phyloP scores from a whole-genome alignment of 257 asterid species.

The Knoxia roxburghii region DNA sequence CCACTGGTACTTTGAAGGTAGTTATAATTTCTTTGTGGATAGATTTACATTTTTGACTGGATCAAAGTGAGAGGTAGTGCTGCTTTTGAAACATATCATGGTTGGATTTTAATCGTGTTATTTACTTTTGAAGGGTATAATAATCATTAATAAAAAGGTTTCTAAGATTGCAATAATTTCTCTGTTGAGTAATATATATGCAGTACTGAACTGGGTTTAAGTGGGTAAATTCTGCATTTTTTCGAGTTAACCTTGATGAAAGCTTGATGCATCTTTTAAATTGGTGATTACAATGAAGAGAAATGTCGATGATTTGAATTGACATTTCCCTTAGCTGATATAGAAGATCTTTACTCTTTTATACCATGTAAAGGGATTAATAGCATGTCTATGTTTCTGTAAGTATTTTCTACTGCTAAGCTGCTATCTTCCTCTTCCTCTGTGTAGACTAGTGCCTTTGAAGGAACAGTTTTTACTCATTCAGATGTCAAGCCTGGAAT shows the following conservation, averaged over 20 bases:
- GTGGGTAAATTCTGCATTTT: neutral
- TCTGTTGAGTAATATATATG: neutral
- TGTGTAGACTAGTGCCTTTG: slow-evolving; percentile 82
- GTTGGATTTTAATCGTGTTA: neutral
- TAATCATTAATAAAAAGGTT: neutral
- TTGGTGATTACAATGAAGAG: neutral
- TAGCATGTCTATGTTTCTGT: slow-evolving; percentile 6
- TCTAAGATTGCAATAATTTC: neutral
- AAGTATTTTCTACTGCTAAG: neutral
- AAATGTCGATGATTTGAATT: neutral
- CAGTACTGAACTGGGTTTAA: neutral
- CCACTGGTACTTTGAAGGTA: slow-evolving; percentile 81
- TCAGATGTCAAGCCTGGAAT: slow-evolving; percentile 97
- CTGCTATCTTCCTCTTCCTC: slow-evolving; percentile 13
- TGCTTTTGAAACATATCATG: neutral
- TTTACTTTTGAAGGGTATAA: neutral
- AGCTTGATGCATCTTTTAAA: neutral
- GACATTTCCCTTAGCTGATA: neutral
- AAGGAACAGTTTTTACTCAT: slow-evolving; percentile 88
- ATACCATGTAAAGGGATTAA: neutral
- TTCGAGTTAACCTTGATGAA: neutral
- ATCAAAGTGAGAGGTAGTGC: neutral
- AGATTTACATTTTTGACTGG: neutral
- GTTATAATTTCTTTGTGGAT: slow-evolving; percentile 10
- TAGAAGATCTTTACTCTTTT: neutral